Evolutionary conservation across 306 rosid genomes (phyloP), one percentile per base, ranked within the genome.

Genomic region (Cyclanthera cordifolia): DNA sequence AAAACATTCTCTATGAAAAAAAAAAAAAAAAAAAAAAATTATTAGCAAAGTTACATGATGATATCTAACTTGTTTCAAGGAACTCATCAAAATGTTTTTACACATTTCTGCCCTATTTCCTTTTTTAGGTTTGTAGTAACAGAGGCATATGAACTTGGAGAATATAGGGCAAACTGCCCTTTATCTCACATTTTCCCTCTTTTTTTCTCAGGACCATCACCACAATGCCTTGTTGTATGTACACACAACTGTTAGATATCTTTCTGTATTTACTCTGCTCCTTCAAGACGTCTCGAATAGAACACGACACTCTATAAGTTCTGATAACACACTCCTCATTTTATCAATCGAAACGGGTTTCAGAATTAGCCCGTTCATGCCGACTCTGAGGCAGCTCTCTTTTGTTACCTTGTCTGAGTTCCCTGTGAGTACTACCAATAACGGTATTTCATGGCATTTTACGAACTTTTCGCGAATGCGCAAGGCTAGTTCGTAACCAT

Each of bases 321-420:
- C 93, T 4, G 87, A 80, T 51, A 92, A 79, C 72, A 83, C 85
- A 60, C 80, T 77, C 77, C 90, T 81, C 98, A 92, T 89, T 75
- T 89, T 92, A 74, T 92, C 98, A 61, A 92, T 87, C 13, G 96
- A 87, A 72, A 92, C 83, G 25, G 96, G 96, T 77, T 92, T 92
- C 49, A 81, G 80, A 72, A 92, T 60, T 52, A 92, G 81, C 67
- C 98, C 96, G 63, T 87, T 79, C 82, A 92, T 82, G 67, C 96
- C 98, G 52, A 82, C 88, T 77, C 95, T 84, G 70, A 76, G 72
- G 83, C 98, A 92, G 75, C 81, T 89, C 74, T 89, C 96, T 74
- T 83, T 92, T 2, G 89, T 81, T 32, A 69, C 73, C 82, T 79
- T 89, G 81, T 84, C 89, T 61, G 90, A 83, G 79, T 80, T 83